These are phyloP conservation scores for Paraphoma chrysanthemicola DNA, from an alignment of 2,329 filamentous ascomycete species.

Conservation along the genomic window DNA sequence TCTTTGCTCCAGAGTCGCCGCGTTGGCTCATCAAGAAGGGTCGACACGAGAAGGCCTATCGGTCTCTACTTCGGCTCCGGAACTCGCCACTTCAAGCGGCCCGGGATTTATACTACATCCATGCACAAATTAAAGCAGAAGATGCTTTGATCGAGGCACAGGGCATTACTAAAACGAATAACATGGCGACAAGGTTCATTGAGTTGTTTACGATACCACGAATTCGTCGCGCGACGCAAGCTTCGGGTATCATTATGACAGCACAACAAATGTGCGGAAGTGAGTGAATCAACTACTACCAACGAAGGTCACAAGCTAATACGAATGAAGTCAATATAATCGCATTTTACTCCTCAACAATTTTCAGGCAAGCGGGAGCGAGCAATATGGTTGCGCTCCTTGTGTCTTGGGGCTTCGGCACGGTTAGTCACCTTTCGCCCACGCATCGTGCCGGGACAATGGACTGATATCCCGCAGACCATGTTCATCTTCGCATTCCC, in stretches of 20 bases:
- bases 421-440: slow-evolving; percentile 30
- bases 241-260: slow-evolving; percentile 71
- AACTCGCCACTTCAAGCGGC: slow-evolving; percentile 44
- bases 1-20: slow-evolving; percentile 50
- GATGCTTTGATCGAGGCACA: slow-evolving; percentile 24
- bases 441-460: not conserved
- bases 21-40: slow-evolving; percentile 46
- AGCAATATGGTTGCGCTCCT: slow-evolving; percentile 31
- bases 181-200: slow-evolving; percentile 47
- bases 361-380: slow-evolving; percentile 63
- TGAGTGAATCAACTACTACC: slow-evolving; percentile 19
- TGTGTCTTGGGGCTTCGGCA: slow-evolving; percentile 50
- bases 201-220: slow-evolving; percentile 72
- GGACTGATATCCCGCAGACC: not conserved
- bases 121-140: slow-evolving; percentile 42
- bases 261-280: slow-evolving; percentile 45
- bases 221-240: slow-evolving; percentile 73
- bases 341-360: slow-evolving; percentile 75
- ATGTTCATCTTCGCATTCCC: slow-evolving; percentile 51
- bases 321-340: slow-evolving; percentile 54
- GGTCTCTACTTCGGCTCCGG: not conserved
- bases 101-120: slow-evolving; percentile 51
- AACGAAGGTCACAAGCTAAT: not conserved
- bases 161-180: slow-evolving; percentile 26
- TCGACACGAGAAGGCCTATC: slow-evolving; percentile 20